phyloP scores from a whole-genome alignment of 345 rosid species.

The Brassica juncea region DNA sequence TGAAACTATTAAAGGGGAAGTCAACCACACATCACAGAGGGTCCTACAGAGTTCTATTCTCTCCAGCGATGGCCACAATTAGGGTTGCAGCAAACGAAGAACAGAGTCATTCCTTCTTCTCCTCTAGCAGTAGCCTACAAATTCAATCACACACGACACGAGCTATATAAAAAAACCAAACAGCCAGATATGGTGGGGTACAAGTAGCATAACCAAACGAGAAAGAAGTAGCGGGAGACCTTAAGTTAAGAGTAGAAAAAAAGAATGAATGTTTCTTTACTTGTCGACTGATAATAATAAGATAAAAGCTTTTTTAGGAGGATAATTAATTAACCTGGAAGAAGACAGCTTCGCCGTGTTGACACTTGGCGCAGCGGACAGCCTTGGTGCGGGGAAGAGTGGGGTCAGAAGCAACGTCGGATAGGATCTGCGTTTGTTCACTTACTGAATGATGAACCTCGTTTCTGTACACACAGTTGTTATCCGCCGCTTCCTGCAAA shows the following conservation, averaged over 20 bases:
- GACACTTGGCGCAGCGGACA: conserved; percentile 57
- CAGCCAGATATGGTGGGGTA: background rate
- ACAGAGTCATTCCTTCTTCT: conserved; percentile 94
- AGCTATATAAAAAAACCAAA: background rate
- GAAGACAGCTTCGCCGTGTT: conserved; percentile 73
- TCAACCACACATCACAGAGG: conserved; percentile 3
- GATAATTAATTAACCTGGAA: conserved; percentile 63
- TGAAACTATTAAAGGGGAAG: background rate
- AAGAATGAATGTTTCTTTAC: background rate
- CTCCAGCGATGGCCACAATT: conserved; percentile 85
- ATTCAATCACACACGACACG: background rate
- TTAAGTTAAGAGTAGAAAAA: background rate
- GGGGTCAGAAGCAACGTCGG: conserved; percentile 80
- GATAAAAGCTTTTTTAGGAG: background rate
- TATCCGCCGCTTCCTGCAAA: conserved; percentile 68
- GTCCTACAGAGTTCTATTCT: conserved; percentile 42
- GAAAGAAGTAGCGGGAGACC: background rate
- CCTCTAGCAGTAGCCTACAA: conserved; percentile 84
- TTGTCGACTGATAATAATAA: background rate
- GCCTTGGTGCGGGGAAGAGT: conserved; percentile 84
- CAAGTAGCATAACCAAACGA: background rate
- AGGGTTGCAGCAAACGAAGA: conserved; percentile 91
- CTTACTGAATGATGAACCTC: conserved; percentile 75
- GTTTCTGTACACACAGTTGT: conserved; percentile 69
- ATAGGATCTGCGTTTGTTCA: conserved; percentile 69